Percentiles rank a stretch among this genome's conserved stretches.
Evolutionary conservation across 345 rosid species (phyloP).

Genomic region (Salix exigua): DNA sequence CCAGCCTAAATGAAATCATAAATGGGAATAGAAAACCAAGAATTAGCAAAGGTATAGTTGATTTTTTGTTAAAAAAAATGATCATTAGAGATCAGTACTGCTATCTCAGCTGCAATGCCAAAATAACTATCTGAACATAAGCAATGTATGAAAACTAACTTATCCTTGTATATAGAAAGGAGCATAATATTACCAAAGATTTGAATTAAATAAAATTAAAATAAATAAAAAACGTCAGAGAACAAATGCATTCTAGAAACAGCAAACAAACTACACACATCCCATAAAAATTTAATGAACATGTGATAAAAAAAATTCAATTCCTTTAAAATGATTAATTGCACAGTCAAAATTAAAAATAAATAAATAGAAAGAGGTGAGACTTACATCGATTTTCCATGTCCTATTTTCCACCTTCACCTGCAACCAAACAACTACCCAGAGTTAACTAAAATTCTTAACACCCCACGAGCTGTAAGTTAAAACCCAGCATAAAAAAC

Average conservation of each 20-base stretch:
- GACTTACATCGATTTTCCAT: conserved; percentile 88
- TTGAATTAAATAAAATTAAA: background rate
- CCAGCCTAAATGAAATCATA: conserved; percentile 56
- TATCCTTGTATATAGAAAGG: background rate
- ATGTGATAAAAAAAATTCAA: background rate
- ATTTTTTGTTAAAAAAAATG: background rate
- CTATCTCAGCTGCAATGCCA: background rate
- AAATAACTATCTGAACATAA: background rate
- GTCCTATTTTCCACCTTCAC: conserved; percentile 88
- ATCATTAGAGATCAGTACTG: background rate
- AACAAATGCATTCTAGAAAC: background rate
- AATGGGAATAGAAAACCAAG: background rate
- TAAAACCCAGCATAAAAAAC: background rate
- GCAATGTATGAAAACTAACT: background rate
- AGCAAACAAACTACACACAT: background rate
- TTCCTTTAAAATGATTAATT: background rate
- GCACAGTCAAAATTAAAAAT: background rate
- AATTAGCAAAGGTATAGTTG: background rate
- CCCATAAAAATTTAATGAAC: background rate
- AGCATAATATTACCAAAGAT: background rate
- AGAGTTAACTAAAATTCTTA: background rate
- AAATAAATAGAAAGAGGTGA: background rate
- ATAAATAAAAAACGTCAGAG: background rate
- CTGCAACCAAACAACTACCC: conserved; percentile 42
- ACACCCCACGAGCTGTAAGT: background rate